A percentile compares a stretch with the other conserved stretches of the same genome.
phyloP scores from a whole-genome alignment of 257 asterid genomes.

The Nemophila menziesii region DNA sequence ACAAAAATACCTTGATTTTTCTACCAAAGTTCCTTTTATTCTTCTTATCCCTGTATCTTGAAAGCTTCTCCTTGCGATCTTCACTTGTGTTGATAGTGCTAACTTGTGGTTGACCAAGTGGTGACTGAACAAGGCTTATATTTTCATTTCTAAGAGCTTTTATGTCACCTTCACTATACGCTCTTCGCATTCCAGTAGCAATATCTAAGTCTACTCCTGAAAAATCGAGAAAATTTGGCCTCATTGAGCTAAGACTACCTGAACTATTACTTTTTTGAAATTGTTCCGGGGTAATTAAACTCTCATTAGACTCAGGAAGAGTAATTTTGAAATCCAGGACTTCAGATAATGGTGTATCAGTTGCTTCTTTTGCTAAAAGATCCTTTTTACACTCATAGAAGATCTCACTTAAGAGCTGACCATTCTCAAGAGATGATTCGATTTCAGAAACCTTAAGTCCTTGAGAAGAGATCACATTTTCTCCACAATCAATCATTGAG shows the following conservation, averaged over 20 bases:
- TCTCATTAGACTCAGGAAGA: slow-evolving; percentile 20
- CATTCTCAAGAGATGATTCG: slow-evolving; percentile 59
- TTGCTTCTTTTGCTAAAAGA: slow-evolving; percentile 75
- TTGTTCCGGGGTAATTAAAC: slow-evolving; percentile 19
- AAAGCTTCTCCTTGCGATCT: slow-evolving; percentile 69
- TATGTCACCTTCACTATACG: slow-evolving; percentile 89
- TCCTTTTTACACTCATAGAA: slow-evolving; percentile 85
- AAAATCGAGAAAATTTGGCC: slow-evolving; percentile 72
- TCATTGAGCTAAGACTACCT: slow-evolving; percentile 47
- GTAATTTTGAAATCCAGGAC: slow-evolving; percentile 41
- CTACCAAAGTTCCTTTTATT: slow-evolving; percentile 79
- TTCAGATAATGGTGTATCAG: slow-evolving; percentile 45
- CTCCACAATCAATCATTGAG: slow-evolving; percentile 82
- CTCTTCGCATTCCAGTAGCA: slow-evolving; percentile 73
- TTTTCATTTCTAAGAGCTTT: slow-evolving; percentile 55
- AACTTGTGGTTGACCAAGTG: slow-evolving; percentile 32
- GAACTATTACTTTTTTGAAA: slow-evolving; percentile 65
- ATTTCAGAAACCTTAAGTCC: slow-evolving; percentile 51
- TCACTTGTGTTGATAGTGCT: slow-evolving; percentile 39
- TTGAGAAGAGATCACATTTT: slow-evolving; percentile 50
- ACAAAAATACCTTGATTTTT: slow-evolving; percentile 61
- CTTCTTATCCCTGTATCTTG: slow-evolving; percentile 77
- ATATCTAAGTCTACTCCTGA: slow-evolving; percentile 56
- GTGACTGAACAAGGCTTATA: slow-evolving; percentile 34
- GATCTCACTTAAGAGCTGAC: slow-evolving; percentile 64